Evolutionary conservation across 371 early-diverging fungal genomes (phyloP).

Genomic region (Entomophthora muscae): DNA sequence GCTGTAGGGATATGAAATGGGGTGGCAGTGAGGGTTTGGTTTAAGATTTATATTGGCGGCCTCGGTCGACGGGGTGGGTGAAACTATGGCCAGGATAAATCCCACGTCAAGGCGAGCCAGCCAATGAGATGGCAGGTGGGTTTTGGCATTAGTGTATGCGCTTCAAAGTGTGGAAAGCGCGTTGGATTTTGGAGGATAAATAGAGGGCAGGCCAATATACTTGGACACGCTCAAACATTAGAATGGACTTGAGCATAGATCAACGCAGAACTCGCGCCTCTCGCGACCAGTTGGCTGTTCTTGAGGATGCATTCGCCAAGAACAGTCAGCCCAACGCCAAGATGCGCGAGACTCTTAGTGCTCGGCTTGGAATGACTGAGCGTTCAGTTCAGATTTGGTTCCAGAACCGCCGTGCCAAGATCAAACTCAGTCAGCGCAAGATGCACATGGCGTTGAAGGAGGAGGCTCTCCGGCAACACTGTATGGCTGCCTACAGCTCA

Average conservation of each 20-base stretch:
- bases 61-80: background rate
- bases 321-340: conserved; percentile 56
- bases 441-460: conserved; percentile 27
- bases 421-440: conserved; percentile 43
- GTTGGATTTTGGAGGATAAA: background rate
- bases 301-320: conserved; percentile 51
- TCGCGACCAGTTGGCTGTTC: conserved; percentile 40
- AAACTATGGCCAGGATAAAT: background rate
- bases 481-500: conserved; percentile 7
- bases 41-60: background rate
- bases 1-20: too few relatives aligned
- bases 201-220: background rate
- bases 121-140: too few relatives aligned
- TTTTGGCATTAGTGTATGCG: too few relatives aligned
- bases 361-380: conserved; percentile 80
- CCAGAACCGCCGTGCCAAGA: conserved; percentile 94
- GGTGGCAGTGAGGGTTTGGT: background rate
- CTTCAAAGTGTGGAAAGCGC: background rate
- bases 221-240: too few relatives aligned
- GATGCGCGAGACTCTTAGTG: conserved; percentile 69
- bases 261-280: background rate
- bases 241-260: background rate
- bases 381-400: conserved; percentile 98
- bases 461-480: conserved; percentile 17
- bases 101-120: background rate